Evolutionary conservation across 1,284 basidiomycete genomes (phyloP), one percentile per base, ranked within the genome.

Genomic region (Naganishia sp.): DNA sequence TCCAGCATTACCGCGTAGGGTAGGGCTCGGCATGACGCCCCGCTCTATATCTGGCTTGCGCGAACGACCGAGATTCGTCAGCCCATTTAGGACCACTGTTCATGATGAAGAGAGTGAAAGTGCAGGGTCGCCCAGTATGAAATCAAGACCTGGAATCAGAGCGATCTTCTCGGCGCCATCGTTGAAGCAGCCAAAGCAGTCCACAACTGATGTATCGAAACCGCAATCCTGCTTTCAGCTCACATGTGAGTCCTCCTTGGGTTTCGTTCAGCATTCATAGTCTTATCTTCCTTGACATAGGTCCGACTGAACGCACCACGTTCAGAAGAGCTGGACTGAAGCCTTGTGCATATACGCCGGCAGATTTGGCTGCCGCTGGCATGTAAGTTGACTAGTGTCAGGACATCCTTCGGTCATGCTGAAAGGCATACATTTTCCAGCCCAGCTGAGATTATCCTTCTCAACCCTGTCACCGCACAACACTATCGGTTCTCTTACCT

Each of bases 401-500:
- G 18, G 16, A 18, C 3, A 53, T 33, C 11, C 31, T 6, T 5
- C 7, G 13, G n/a, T 10, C 18, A 31, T 18, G n/a, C n/a, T 42
- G 31, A 16, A 31, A 16, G 46, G 28, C 28, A 39, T 7, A 9
- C 2, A 39, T 18, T n/a, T 16, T 36, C 6, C 63, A 81, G 80
- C 7, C 78, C 79, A 0, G 68, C 71, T 13, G 87, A 87, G 70
- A 82, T 92, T 6, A 79, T 75, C 65, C 82, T 84, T 64, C 84
- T 92, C 55, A 85, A 83, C 16, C 84, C 86, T 36, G 16, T 0
- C 74, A 79, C 9, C 83, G 84, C 52, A 89, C 89, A 0, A 71
- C 82, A 11, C 86, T 85, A 72, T 90, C 90, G 74, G 79, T 83
- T 31, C 92, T 92, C 75, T 80, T 84, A 70, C 63, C 73, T 21